Conservation (phyloP, 2,329 filamentous ascomycete genomes). For the Paraphoma sp. region DNA sequence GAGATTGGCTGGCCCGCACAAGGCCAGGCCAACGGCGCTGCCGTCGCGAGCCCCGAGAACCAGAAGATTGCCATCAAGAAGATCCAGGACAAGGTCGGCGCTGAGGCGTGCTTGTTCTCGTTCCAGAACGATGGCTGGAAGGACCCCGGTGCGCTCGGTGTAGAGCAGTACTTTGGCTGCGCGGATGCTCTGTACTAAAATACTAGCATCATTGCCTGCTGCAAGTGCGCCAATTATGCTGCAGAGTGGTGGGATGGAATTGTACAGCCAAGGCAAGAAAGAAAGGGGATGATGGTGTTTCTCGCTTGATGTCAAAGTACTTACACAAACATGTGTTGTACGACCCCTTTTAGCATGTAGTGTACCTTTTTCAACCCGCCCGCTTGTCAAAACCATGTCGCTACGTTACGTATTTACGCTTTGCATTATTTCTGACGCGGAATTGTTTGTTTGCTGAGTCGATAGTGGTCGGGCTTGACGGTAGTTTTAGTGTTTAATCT, state of each 20-base stretch:
- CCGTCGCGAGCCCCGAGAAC: constrained; percentile 69
- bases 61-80: constrained; percentile 76
- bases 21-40: constrained; percentile 73
- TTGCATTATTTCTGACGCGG: constrained; percentile 2
- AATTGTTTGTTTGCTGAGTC: neutral
- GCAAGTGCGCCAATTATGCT: too few species aligned
- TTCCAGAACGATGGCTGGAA: constrained; percentile 86
- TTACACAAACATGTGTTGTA: constrained; percentile 2
- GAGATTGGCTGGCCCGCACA: constrained; percentile 88
- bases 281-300: neutral
- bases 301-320: neutral
- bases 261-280: neutral
- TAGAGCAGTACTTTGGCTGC: constrained; percentile 84
- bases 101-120: constrained; percentile 80
- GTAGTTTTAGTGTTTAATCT: constrained; percentile 10
- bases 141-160: constrained; percentile 68
- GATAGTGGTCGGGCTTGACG: neutral
- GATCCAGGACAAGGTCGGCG: constrained; percentile 71
- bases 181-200: constrained; percentile 52
- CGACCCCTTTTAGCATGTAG: constrained; percentile 8
- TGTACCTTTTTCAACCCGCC: constrained; percentile 1
- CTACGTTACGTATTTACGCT: constrained; percentile 20
- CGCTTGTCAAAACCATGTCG: constrained; percentile 9
- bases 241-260: neutral
- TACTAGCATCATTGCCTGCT: neutral